Evolutionary conservation across 352 stramenopile genomes (phyloP).

Genomic region (Phytophthora quininea): DNA sequence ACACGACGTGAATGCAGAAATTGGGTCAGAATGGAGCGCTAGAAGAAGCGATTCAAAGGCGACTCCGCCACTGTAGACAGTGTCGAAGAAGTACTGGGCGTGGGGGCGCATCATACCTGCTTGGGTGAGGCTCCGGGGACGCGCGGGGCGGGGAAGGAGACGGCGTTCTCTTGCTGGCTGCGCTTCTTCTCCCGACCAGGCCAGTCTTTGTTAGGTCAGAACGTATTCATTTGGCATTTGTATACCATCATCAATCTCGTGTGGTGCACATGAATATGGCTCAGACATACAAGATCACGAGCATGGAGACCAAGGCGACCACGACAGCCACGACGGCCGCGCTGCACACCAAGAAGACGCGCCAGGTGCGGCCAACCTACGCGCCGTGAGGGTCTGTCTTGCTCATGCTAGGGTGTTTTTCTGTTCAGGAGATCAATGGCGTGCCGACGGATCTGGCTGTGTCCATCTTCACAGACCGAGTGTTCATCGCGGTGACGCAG

Average conservation of each 20-base stretch:
- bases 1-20: neutral
- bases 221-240: slow-evolving; percentile 7
- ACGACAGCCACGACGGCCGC: slow-evolving; percentile 13
- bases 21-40: neutral
- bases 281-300: neutral
- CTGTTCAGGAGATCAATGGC: slow-evolving; percentile 71
- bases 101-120: slow-evolving; percentile 19
- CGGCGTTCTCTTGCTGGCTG: slow-evolving; percentile 25
- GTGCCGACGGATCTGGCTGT: slow-evolving; percentile 72
- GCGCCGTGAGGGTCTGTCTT: neutral
- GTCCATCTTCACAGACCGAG: slow-evolving; percentile 79
- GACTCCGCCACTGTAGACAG: neutral
- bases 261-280: neutral
- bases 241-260: neutral
- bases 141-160: slow-evolving; percentile 13
- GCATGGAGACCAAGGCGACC: slow-evolving; percentile 16
- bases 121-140: slow-evolving; percentile 1
- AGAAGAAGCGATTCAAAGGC: too few species aligned
- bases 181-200: slow-evolving; percentile 22
- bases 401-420: slow-evolving; percentile 6
- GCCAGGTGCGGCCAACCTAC: slow-evolving; percentile 30
- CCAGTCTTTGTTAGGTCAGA: slow-evolving; percentile 35
- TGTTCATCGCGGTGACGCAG: slow-evolving; percentile 86
- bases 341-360: slow-evolving; percentile 52
- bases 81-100: neutral